Evolutionary conservation across 129 eudicot species (phyloP).

Genomic region (Heracleum sosnowskyi): DNA sequence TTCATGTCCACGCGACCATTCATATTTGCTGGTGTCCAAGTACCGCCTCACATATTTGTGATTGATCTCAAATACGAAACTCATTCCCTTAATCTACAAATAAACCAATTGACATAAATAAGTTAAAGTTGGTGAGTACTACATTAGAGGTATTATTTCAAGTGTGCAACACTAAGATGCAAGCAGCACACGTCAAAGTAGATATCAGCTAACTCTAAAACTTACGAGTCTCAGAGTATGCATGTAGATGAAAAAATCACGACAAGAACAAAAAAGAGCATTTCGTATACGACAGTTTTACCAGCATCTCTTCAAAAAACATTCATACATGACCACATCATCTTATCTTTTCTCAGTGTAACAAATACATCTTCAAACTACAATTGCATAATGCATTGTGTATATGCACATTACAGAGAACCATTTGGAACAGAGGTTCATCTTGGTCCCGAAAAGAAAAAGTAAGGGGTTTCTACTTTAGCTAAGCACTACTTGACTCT

Average conservation of each 20-base stretch:
- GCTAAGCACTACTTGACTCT: neutral
- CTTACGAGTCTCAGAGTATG: neutral
- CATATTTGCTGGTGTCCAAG: constrained; percentile 26
- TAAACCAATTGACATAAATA: constrained; percentile 6
- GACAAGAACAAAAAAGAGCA: too few relatives aligned
- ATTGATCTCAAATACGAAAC: constrained; percentile 71
- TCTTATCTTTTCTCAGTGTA: neutral
- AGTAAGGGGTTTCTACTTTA: neutral
- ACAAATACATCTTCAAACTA: neutral
- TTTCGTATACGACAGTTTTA: too few relatives aligned
- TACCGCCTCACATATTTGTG: constrained; percentile 38
- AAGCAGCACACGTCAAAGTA: neutral
- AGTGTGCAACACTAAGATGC: neutral
- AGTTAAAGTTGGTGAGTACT: constrained; percentile 5
- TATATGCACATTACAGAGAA: neutral
- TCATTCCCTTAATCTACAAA: constrained; percentile 71
- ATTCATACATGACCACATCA: neutral
- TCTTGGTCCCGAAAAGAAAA: neutral
- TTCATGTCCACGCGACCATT: constrained; percentile 25
- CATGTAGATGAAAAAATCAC: too few relatives aligned
- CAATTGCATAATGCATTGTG: neutral
- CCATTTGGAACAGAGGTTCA: neutral
- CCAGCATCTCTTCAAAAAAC: too few relatives aligned
- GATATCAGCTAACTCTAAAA: neutral
- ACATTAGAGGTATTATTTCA: neutral